Percentiles rank a stretch among this genome's conserved stretches.
phyloP scores from a whole-genome alignment of 768 basidiomycete genomes.

The Mycena capillaripes region DNA sequence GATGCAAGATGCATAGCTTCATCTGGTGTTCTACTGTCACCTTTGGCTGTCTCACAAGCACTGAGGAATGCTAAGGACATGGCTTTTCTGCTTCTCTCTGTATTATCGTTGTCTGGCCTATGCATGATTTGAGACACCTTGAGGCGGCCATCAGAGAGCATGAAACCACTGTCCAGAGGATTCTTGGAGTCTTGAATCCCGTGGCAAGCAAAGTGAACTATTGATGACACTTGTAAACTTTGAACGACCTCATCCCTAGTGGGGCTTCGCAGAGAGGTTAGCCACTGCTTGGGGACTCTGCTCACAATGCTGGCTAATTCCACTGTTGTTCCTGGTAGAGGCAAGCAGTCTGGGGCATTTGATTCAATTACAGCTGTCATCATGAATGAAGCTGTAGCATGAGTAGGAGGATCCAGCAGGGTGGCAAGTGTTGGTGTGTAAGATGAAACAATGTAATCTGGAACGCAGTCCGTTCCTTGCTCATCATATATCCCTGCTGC shows the following conservation, averaged over 20 bases:
- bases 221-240: slow-evolving; percentile 31
- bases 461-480: slow-evolving; percentile 3
- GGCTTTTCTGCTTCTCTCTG: neutral
- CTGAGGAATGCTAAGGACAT: slow-evolving; percentile 46
- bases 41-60: slow-evolving; percentile 50
- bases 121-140: slow-evolving; percentile 42
- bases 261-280: neutral
- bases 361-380: slow-evolving; percentile 16
- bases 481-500: slow-evolving; percentile 34
- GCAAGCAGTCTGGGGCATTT: slow-evolving; percentile 2
- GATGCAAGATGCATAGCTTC: slow-evolving; percentile 40
- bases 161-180: slow-evolving; percentile 44
- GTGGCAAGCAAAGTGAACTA: slow-evolving; percentile 33
- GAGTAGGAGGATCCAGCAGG: slow-evolving; percentile 9
- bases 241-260: neutral
- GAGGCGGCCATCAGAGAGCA: slow-evolving; percentile 36
- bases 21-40: slow-evolving; percentile 40
- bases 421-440: no score
- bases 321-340: slow-evolving; percentile 1
- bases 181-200: slow-evolving; percentile 42
- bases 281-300: slow-evolving; percentile 7
- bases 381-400: slow-evolving; percentile 4
- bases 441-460: slow-evolving; percentile 36
- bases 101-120: neutral
- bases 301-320: slow-evolving; percentile 4